Conservation (phyloP, 1,284 basidiomycete species). For the Sparassis latifolia region DNA sequence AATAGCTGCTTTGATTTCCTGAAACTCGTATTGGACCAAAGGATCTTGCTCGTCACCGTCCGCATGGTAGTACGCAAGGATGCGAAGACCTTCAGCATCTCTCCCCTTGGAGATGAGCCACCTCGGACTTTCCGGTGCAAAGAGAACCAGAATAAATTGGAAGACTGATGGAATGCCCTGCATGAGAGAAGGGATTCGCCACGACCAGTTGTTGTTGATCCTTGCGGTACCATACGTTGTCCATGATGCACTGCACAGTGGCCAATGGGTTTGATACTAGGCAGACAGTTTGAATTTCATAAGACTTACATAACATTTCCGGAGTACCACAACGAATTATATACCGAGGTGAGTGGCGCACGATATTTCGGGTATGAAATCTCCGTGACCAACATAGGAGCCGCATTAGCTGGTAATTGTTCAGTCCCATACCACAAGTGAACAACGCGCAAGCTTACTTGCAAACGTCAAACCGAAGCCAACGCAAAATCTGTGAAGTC, state of each 20-base stretch:
- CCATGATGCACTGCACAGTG: slow-evolving; percentile 40
- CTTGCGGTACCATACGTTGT: slow-evolving; percentile 56
- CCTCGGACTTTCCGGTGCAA: slow-evolving; percentile 55
- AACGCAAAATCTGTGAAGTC: background rate
- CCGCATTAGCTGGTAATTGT: slow-evolving; percentile 26
- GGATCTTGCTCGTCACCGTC: slow-evolving; percentile 48
- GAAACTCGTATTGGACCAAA: slow-evolving; percentile 53
- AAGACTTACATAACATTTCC: slow-evolving; percentile 37
- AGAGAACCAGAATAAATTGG: slow-evolving; percentile 46
- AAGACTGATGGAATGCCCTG: slow-evolving; percentile 54
- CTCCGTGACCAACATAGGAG: slow-evolving; percentile 49
- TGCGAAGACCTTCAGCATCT: slow-evolving; percentile 38
- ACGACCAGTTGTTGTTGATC: slow-evolving; percentile 45
- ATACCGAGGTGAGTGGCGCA: slow-evolving; percentile 44
- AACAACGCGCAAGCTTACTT: background rate
- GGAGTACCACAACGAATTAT: slow-evolving; percentile 48
- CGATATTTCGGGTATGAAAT: slow-evolving; percentile 49
- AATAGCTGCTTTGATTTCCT: slow-evolving; percentile 55
- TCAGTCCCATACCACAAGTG: background rate
- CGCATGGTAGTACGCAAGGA: slow-evolving; percentile 50
- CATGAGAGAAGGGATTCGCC: slow-evolving; percentile 56
- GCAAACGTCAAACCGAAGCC: slow-evolving; percentile 1
- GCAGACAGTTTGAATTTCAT: background rate
- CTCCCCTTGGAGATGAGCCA: slow-evolving; percentile 49
- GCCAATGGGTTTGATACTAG: background rate